Evolutionary conservation across 495 filamentous ascomycete species (phyloP), one percentile per base, ranked within the genome.

Genomic region (Aspergillus bertholletiae): DNA sequence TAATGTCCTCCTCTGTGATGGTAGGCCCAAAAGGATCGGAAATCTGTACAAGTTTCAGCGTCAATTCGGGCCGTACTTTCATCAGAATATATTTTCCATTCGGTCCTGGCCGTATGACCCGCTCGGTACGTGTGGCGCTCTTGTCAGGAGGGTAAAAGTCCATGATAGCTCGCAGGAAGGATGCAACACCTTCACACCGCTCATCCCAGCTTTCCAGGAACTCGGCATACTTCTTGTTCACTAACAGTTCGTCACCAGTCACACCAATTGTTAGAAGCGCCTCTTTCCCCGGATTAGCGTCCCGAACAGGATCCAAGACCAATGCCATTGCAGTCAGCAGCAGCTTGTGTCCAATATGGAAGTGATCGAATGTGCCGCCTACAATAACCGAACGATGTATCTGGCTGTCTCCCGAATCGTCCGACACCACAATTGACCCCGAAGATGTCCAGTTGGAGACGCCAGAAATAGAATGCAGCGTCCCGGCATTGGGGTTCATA

Each of bases 331-430:
- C 92, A 7, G 92, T 93, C 32, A 98, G 76, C 7, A 98, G 82
- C 21, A 97, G 78, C 65, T 96, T 97, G 75, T 98, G 94, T n/a
- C 94, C 94, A 24, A 89, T 82, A 65, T 97, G 94, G 34, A 98
- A 82, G 71, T 97, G 90, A 70, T 98, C 94, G 67, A 97, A 98
- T 4, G 94, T 97, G 18, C 94, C 94, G 39, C 93, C 94, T 28
- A 97, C 84, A n/a, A 83, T 84, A 28, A 96, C 87, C 17, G 80
- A 78, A 57, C 69, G 65, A 64, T 85, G 80, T 43, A 65, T 61
- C 18, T 49, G 59, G 24, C 53, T 53, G 40, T 56, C 52, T n/a
- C 46, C 11, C 28, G 57, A 41, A 43, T 68, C 52, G 26, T 69
- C 60, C 26, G 68, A 54, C 43, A 52, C 40, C 41, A 74, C 23